Percentiles rank a stretch among this genome's conserved stretches.
Evolutionary conservation across 2,329 filamentous ascomycete species (phyloP).

Genomic region (Alternaria incomplexa): DNA sequence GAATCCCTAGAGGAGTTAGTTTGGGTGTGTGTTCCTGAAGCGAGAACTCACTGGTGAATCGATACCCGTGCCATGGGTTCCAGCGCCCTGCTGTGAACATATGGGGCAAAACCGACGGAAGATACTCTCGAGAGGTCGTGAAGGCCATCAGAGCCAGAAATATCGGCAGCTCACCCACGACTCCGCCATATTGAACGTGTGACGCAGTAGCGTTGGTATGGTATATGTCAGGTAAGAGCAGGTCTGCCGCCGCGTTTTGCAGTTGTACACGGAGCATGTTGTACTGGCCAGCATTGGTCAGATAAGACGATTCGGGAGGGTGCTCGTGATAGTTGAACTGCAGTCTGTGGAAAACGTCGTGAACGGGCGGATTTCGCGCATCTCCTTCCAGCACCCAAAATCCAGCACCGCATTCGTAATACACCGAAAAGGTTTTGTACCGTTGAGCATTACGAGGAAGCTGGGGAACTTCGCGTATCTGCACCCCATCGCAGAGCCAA

Average conservation of each 20-base stretch:
- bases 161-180: conserved; percentile 42
- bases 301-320: conserved; percentile 21
- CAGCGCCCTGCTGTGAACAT: conserved; percentile 20
- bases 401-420: conserved; percentile 25
- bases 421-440: conserved; percentile 27
- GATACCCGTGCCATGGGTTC: conserved; percentile 19
- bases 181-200: background rate
- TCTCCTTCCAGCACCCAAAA: conserved; percentile 27
- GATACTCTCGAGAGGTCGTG: conserved; percentile 15
- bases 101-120: conserved; percentile 17
- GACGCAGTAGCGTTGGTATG: background rate
- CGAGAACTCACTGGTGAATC: conserved; percentile 18
- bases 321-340: conserved; percentile 26
- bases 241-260: conserved; percentile 21
- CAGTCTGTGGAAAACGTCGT: conserved; percentile 26
- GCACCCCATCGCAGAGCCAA: conserved; percentile 23
- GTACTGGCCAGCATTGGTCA: conserved; percentile 26
- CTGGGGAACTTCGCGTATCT: conserved; percentile 6
- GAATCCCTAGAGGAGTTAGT: conserved; percentile 17
- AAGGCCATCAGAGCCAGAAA: conserved; percentile 41
- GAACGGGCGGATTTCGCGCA: conserved; percentile 12
- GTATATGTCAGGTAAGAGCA: conserved; percentile 37
- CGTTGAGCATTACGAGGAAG: background rate
- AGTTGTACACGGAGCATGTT: conserved; percentile 16
- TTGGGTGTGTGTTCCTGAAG: background rate